Evolutionary conservation across 1,284 basidiomycete genomes (phyloP).

Genomic region (Cryptococcus sp.): DNA sequence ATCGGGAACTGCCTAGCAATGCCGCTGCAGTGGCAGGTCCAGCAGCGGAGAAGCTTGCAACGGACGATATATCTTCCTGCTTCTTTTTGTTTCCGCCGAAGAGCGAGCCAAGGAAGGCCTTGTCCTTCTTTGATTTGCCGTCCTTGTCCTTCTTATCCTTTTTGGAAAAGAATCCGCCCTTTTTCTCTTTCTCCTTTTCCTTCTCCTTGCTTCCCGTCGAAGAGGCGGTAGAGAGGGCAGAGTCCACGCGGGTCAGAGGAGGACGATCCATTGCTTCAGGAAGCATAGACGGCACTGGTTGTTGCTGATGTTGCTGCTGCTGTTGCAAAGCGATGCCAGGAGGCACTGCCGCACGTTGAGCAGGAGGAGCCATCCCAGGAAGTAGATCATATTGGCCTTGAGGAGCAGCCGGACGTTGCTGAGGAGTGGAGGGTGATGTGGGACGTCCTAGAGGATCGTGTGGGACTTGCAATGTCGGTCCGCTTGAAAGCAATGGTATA

Average conservation of each 20-base stretch:
- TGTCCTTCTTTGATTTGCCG: slow-evolving; percentile 65
- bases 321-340: slow-evolving; percentile 26
- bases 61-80: slow-evolving; percentile 62
- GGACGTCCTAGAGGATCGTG: slow-evolving; percentile 3
- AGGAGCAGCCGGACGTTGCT: slow-evolving; percentile 5
- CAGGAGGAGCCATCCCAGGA: slow-evolving; percentile 41
- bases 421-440: slow-evolving; percentile 20
- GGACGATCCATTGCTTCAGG: slow-evolving; percentile 34
- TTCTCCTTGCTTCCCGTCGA: slow-evolving; percentile 38
- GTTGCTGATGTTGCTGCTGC: slow-evolving; percentile 7
- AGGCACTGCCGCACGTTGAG: slow-evolving; percentile 24
- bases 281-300: slow-evolving; percentile 10
- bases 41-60: slow-evolving; percentile 55
- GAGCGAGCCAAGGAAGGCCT: slow-evolving; percentile 82
- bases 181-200: slow-evolving; percentile 73
- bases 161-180: slow-evolving; percentile 57
- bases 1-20: slow-evolving; percentile 75
- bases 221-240: slow-evolving; percentile 29
- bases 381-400: slow-evolving; percentile 24
- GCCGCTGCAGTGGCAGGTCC: slow-evolving; percentile 80
- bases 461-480: slow-evolving; percentile 24
- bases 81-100: slow-evolving; percentile 81
- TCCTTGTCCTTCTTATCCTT: slow-evolving; percentile 68
- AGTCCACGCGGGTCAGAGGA: slow-evolving; percentile 33
- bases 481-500: slow-evolving; percentile 14